Conservation (phyloP, 441 rosid species). For the Gossypium aridum region DNA sequence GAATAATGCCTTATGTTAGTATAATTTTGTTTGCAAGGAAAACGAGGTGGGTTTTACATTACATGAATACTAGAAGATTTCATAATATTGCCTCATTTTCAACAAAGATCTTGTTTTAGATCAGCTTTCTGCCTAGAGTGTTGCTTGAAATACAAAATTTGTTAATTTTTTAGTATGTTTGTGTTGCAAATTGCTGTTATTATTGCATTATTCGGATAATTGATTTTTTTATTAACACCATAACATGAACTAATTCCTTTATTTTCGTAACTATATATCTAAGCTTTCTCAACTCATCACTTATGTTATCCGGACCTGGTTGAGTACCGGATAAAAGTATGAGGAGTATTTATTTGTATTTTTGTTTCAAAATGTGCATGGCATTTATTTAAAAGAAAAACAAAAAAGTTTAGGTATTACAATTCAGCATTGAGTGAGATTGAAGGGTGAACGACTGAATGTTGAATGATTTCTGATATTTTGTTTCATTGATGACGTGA, state of each 20-base stretch:
- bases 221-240: not conserved
- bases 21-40: not conserved
- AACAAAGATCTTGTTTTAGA: not conserved
- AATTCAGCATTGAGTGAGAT: not conserved
- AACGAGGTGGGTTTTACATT: not conserved
- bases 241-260: not conserved
- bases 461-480: conserved; percentile 13
- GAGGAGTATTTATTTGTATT: not conserved
- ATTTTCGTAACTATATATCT: not conserved
- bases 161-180: not conserved
- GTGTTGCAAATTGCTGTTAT: not conserved
- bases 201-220: not conserved
- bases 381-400: not conserved
- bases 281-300: not conserved
- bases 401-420: not conserved
- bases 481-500: conserved; percentile 15
- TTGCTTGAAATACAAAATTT: not conserved
- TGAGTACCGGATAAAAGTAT: not conserved
- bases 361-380: not conserved
- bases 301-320: not conserved
- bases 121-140: not conserved
- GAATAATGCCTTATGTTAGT: not conserved
- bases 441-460: not conserved
- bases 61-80: no score
- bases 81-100: not conserved